Evolutionary conservation across 768 basidiomycete species (phyloP), one percentile per base, ranked within the genome.

Genomic region (Sistotremastrum suecicum): DNA sequence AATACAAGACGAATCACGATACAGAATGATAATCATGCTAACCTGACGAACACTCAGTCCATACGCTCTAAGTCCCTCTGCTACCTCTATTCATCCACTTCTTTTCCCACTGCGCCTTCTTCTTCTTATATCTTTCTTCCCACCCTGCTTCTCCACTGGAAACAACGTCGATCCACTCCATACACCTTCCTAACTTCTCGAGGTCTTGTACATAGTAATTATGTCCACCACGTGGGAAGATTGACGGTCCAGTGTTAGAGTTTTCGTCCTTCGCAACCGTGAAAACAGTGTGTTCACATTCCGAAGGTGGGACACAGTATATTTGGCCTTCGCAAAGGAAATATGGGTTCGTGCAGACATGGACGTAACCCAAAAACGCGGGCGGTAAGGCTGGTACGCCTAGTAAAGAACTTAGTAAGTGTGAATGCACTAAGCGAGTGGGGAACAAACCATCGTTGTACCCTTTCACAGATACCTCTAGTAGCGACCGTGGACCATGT

Each of bases 311-410:
- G 2, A 73, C 61, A 34, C 57, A 61, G 53, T 72, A 78, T 2
- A 78, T 56, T 30, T 59, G 60, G 31, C 71, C 72, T 52, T 65
- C 62, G 37, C 67, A 57, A 34, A 71, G 65, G 53, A 74, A 80
- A 29, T 76, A 58, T 5, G 76, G 74, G 28, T 60, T 52, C 43
- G 58, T 53, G 29, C 70, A 61, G 51, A 72, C 72, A 53, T 78
- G 76, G 11, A 67, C 65, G 55, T 70, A 78, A 30, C 76, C 76
- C 36, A 78, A 53, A 20, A 55, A 51, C 11, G 53, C 53, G 33
- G 74, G 75, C n/a, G 76, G 76, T n/a, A 79, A 58, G 2, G 73
- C 59, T 35, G 74, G 73, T 7, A 76, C 73, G 46, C 76, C 77
- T 78, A 41, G 12, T 34, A 7, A 42, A 44, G 12, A 49, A 36